Evolutionary conservation across 2,329 filamentous ascomycete species (phyloP), one percentile per base, ranked within the genome.

Genomic region (Phaeosphaeriaceae sp.): DNA sequence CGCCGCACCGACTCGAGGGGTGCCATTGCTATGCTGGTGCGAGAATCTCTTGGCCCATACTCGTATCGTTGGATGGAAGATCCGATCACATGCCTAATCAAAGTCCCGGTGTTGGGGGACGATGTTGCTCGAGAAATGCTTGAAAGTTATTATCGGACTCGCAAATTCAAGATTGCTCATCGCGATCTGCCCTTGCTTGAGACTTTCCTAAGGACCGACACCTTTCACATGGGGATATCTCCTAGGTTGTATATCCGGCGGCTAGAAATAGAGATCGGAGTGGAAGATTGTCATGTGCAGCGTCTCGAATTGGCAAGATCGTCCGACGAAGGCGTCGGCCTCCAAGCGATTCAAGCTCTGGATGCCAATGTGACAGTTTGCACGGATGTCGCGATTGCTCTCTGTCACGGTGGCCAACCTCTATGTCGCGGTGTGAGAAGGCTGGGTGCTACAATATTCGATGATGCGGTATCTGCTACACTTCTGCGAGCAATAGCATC

Each of bases 1-100:
- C 58, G 53, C n/a, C 36, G 54, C 7, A 11, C 33, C 6, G 48
- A 45, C 7, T 24, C 27, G 1, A 48, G 51, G 1, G 41, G 54
- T 40, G 27, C 42, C 21, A 60, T 54, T 11, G 19, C 17, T 6
- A 27, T 67, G n/a, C 60, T 69, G 36, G 56, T 64, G 21, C 63
- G 67, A 44, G 56, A 68, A 11, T 47, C 55, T 13, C 51, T 48
- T 13, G 56, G 56, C 10, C 49, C 57, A 21, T 51, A 58, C 19
- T 60, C 61, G 2, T 69, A 68, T 25, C 60, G 57, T 31, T 69
- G 67, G 67, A 45, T 59, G 17, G 62, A 65, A 24, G 67, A 69
- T 24, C 65, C 65, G 1, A 55, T 58, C 10, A 7, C 55, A 9
- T 50, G 27, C 3, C 53, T 55, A 7, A 21, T 65, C 10, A 46